These are phyloP conservation scores for Monsonia emarginata DNA, from an alignment of 441 rosid species.

Conservation along the genomic window DNA sequence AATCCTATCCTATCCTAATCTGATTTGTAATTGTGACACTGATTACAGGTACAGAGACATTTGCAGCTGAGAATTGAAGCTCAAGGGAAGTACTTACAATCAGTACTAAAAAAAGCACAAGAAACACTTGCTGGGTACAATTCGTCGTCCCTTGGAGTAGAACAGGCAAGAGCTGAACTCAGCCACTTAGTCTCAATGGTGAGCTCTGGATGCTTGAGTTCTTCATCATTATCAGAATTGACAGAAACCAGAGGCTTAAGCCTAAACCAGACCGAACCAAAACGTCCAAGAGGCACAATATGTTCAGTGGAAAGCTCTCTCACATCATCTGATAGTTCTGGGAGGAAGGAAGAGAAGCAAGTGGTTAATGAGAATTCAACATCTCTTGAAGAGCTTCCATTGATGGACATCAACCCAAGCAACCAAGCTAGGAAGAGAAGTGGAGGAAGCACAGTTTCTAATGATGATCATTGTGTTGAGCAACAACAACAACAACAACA, in stretches of 20 bases:
- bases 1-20: no score
- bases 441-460: conserved; percentile 22
- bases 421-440: conserved; percentile 46
- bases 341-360: conserved; percentile 32
- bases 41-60: conserved; percentile 82
- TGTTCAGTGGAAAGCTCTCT: conserved; percentile 76
- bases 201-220: conserved; percentile 38
- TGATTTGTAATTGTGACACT: no score
- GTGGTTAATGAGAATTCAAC: conserved; percentile 11
- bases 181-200: conserved; percentile 62
- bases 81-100: conserved; percentile 82
- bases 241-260: conserved; percentile 45
- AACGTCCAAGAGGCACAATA: conserved; percentile 31
- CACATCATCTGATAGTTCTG: conserved; percentile 77
- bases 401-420: conserved; percentile 45
- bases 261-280: conserved; percentile 27
- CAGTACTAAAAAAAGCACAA: conserved; percentile 78
- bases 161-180: conserved; percentile 63
- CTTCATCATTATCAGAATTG: conserved; percentile 61
- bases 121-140: conserved; percentile 71
- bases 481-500: no score
- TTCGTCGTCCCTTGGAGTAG: conserved; percentile 48
- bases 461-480: conserved; percentile 27
- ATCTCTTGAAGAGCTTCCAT: conserved; percentile 45
- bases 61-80: conserved; percentile 93